Base-by-base conservation (phyloP, 345 rosid species). In the Hirschfeldia incana region DNA sequence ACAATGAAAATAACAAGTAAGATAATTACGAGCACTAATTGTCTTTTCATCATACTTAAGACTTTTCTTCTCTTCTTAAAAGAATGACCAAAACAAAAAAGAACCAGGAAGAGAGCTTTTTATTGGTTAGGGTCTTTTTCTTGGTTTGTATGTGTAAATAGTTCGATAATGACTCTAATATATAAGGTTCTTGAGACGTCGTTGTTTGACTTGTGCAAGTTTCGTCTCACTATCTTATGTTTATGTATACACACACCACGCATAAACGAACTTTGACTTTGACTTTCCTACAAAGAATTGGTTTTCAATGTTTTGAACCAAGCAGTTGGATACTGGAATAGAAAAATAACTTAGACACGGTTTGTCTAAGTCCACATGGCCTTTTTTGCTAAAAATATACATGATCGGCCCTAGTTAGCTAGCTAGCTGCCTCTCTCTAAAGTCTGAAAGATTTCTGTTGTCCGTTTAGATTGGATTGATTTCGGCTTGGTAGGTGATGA, bases 341-440 rank as follows among this genome's bases (percentile, higher is more conserved):
- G 42, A 78, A 60, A 71, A 78, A 6, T 78, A 64, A 79, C 17
- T 21, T 11, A 34, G 0, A 79, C 82, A 79, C 82, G 82, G 82
- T 79, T 79, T 79, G 78, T 13, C 75, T 8, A 74, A 79, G 82
- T 74, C 82, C 78, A 62, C 82, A 68, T 61, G 30, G 33, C 58
- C 78, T 62, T 67, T 49, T 79, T 68, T n/a, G 49, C 59, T 68
- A 7, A 21, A 46, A 34, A 27, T 11, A 51, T 27, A 28, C 34
- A 67, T 1, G 74, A 67, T 70, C 11, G 69, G 69, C 37, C 67
- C 73, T 78, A 65, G 67, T 60, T 55, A 11, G 75, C 65, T 67
- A 11, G 28, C 74, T 12, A n/a, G n/a, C n/a, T n/a, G 36, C 33
- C n/a, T 59, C 51, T 76, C 55, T 46, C 16, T 12, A 46, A 12